A percentile compares a stretch with the other conserved stretches of the same genome.
Conservation (phyloP, 2,329 filamentous ascomycete genomes). For the Aspergillus fischeri region DNA sequence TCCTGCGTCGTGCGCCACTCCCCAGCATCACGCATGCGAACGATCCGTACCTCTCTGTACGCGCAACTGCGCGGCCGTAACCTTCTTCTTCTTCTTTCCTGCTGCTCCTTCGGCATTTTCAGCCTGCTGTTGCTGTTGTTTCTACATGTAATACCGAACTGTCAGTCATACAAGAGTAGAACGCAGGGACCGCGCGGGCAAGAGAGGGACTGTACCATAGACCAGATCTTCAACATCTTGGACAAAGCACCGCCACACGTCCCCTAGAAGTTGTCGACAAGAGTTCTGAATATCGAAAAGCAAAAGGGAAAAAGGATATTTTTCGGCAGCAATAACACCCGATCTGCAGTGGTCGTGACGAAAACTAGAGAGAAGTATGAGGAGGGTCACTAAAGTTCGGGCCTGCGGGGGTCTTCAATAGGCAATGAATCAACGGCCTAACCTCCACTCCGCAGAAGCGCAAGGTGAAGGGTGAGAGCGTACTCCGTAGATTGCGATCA, state of each 20-base stretch:
- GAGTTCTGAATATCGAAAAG: background rate
- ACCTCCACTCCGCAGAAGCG: background rate
- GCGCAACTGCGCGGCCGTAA: constrained; percentile 89
- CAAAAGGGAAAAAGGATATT: background rate
- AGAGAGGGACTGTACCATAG: constrained; percentile 65
- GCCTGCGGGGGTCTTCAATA: background rate
- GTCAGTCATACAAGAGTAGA: background rate
- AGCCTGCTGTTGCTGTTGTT: constrained; percentile 92
- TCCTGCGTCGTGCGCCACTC: background rate
- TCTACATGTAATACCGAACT: constrained; percentile 17
- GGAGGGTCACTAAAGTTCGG: background rate
- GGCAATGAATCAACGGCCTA: background rate
- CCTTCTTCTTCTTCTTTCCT: constrained; percentile 92
- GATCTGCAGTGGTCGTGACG: background rate
- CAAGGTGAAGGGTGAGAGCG: background rate
- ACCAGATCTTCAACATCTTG: constrained; percentile 99
- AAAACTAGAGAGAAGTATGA: background rate
- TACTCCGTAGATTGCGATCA: background rate
- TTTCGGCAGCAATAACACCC: background rate
- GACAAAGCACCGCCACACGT: constrained; percentile 16
- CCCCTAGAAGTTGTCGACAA: background rate
- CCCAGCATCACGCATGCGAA: background rate
- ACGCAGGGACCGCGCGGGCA: background rate
- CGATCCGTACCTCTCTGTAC: constrained; percentile 78
- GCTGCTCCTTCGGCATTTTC: constrained; percentile 81